A percentile compares a stretch with the other conserved stretches of the same genome.
Evolutionary conservation across 371 early-diverging fungal species (phyloP).

Genomic region (Mucor ambiguus): DNA sequence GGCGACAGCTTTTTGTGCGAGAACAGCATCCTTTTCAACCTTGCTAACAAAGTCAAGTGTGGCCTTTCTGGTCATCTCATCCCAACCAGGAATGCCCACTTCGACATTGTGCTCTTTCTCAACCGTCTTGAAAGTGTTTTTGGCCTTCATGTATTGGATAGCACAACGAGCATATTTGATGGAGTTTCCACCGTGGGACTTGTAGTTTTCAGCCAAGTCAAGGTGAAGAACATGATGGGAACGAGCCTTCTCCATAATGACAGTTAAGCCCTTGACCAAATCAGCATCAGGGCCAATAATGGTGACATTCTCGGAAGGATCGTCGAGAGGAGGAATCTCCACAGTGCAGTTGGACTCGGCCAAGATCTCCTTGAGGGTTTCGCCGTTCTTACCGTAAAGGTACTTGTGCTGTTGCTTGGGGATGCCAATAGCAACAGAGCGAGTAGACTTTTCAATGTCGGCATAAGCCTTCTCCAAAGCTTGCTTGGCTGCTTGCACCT

Average conservation of each 20-base stretch:
- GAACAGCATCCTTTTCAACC: conserved; percentile 51
- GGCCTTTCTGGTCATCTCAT: conserved; percentile 16
- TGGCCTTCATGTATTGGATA: conserved; percentile 63
- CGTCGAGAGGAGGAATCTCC: conserved; percentile 70
- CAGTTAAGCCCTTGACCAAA: conserved; percentile 66
- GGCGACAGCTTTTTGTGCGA: conserved; percentile 53
- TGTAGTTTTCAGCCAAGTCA: conserved; percentile 57
- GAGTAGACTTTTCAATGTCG: conserved; percentile 63
- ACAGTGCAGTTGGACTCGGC: conserved; percentile 83
- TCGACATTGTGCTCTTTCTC: conserved; percentile 66
- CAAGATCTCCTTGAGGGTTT: conserved; percentile 77
- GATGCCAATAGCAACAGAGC: conserved; percentile 67
- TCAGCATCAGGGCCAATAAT: conserved; percentile 80
- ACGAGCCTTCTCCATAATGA: conserved; percentile 82
- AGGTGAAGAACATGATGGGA: conserved; percentile 57
- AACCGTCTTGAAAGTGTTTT: conserved; percentile 63
- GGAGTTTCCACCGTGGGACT: conserved; percentile 43
- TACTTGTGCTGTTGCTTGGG: conserved; percentile 92
- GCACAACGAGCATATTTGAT: conserved; percentile 60
- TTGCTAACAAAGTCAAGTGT: conserved; percentile 70
- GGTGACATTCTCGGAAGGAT: conserved; percentile 73
- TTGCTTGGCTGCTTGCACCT: conserved; percentile 66
- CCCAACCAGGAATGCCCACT: conserved; percentile 50
- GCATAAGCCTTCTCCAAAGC: conserved; percentile 59
- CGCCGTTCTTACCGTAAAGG: conserved; percentile 84